phyloP scores from a whole-genome alignment of 164 flowering plant species.

The Piper betle region DNA sequence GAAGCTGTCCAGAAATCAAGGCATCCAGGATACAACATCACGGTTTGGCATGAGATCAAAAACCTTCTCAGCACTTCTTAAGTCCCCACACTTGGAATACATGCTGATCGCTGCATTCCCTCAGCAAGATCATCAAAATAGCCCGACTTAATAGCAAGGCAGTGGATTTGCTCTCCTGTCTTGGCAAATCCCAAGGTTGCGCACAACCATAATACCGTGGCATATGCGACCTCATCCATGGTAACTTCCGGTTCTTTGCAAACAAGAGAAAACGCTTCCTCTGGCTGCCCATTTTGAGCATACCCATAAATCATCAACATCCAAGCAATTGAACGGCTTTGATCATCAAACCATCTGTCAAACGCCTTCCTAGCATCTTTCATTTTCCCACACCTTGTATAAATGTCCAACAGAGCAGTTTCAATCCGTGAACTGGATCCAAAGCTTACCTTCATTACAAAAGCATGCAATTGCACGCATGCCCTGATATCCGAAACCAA shows the following conservation, averaged over 20 bases:
- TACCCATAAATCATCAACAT: conserved; percentile 82
- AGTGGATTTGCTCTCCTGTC: conserved; percentile 72
- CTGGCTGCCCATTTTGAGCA: conserved; percentile 56
- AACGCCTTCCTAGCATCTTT: conserved; percentile 60
- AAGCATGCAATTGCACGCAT: conserved; percentile 76
- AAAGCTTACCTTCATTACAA: conserved; percentile 50
- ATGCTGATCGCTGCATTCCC: conserved; percentile 68
- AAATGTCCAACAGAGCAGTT: conserved; percentile 77
- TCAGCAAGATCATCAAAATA: conserved; percentile 27
- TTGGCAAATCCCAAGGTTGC: conserved; percentile 55
- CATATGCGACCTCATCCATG: conserved; percentile 50
- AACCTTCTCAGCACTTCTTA: conserved; percentile 38
- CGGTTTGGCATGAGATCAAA: conserved; percentile 46
- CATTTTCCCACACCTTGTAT: conserved; percentile 64
- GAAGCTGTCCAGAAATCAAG: conserved; percentile 49
- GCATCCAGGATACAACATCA: conserved; percentile 72
- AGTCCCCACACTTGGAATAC: conserved; percentile 65
- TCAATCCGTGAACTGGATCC: conserved; percentile 41
- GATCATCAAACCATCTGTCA: conserved; percentile 16
- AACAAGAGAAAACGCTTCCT: conserved; percentile 52
- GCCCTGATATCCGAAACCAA: conserved; percentile 24
- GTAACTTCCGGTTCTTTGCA: conserved; percentile 20
- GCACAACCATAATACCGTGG: conserved; percentile 55
- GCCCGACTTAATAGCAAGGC: conserved; percentile 42
- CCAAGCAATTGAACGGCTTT: conserved; percentile 26